Evolutionary conservation across 352 stramenopile genomes (phyloP).

Genomic region (Pythium grandisporangium): DNA sequence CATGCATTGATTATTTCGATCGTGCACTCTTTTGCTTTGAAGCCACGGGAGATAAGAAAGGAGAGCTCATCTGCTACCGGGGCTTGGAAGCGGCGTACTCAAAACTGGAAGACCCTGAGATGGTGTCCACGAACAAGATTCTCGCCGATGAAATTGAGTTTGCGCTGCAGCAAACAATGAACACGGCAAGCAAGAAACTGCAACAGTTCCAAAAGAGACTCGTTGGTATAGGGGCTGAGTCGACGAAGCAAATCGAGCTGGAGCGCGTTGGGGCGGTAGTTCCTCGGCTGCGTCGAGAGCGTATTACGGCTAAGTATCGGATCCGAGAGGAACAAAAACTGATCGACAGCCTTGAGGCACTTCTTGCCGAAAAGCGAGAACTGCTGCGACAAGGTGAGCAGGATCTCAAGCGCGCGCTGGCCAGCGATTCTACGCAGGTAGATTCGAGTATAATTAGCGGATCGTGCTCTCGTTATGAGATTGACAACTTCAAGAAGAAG

Average conservation of each 20-base stretch:
- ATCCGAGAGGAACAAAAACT: constrained; percentile 53
- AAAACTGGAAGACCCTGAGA: constrained; percentile 44
- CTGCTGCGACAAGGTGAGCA: constrained; percentile 43
- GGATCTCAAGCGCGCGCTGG: constrained; percentile 56
- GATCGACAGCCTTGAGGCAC: constrained; percentile 30
- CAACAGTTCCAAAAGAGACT: constrained; percentile 40
- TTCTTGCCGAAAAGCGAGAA: constrained; percentile 48
- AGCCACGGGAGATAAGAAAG: constrained; percentile 23
- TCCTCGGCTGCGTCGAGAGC: constrained; percentile 36
- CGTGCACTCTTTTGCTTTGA: constrained; percentile 44
- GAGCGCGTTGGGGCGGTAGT: constrained; percentile 66
- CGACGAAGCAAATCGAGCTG: constrained; percentile 42
- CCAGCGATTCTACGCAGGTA: constrained; percentile 50
- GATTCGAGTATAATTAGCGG: constrained; percentile 60
- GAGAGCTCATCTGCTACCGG: constrained; percentile 44
- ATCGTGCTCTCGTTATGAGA: constrained; percentile 46
- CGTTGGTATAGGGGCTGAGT: constrained; percentile 49
- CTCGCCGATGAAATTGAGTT: constrained; percentile 67
- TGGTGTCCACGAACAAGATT: constrained; percentile 24
- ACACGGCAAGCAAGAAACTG: constrained; percentile 20
- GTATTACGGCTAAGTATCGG: constrained; percentile 45
- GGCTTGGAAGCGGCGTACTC: constrained; percentile 36
- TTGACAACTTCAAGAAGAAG: constrained; percentile 74
- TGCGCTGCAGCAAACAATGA: constrained; percentile 39
- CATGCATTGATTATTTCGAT: constrained; percentile 51